Conservation (phyloP, 164 flowering plant species). For the Aristolochia californica region DNA sequence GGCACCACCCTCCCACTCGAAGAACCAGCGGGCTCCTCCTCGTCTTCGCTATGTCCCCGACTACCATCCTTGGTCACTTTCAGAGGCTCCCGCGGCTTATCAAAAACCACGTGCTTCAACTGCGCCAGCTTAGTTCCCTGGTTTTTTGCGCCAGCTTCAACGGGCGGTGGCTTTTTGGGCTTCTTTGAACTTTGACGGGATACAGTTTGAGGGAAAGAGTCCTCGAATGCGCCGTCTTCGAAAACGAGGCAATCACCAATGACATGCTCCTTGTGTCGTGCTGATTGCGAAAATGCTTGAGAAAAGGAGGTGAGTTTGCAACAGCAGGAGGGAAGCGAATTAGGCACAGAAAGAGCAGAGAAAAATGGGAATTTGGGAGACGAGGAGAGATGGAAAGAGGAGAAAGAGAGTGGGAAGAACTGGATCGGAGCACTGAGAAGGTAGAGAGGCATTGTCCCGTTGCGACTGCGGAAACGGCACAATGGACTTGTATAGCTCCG, state of each 20-base stretch:
- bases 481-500: too few relatives aligned
- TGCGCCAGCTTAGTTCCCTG: conserved; percentile 42
- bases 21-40: conserved; percentile 3
- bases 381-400: background rate
- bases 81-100: conserved; percentile 29
- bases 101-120: conserved; percentile 51
- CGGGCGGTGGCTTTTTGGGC: conserved; percentile 9
- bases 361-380: background rate
- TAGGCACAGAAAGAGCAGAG: background rate
- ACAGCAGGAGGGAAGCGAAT: background rate
- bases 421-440: too few relatives aligned
- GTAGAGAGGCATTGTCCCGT: too few relatives aligned
- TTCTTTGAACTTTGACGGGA: background rate
- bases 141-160: conserved; percentile 27
- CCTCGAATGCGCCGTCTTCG: conserved; percentile 79
- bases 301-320: too few relatives aligned
- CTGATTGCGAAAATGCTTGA: background rate
- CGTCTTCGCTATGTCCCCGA: conserved; percentile 2
- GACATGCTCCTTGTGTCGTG: conserved; percentile 34
- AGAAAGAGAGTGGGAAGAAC: too few relatives aligned
- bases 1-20: conserved; percentile 41
- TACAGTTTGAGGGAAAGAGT: conserved; percentile 26
- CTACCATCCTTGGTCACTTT: conserved; percentile 5
- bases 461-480: too few relatives aligned
- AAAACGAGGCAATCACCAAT: conserved; percentile 81